Conservation (phyloP, 495 filamentous ascomycete genomes). For the Hypoxylon crocopeplum region DNA sequence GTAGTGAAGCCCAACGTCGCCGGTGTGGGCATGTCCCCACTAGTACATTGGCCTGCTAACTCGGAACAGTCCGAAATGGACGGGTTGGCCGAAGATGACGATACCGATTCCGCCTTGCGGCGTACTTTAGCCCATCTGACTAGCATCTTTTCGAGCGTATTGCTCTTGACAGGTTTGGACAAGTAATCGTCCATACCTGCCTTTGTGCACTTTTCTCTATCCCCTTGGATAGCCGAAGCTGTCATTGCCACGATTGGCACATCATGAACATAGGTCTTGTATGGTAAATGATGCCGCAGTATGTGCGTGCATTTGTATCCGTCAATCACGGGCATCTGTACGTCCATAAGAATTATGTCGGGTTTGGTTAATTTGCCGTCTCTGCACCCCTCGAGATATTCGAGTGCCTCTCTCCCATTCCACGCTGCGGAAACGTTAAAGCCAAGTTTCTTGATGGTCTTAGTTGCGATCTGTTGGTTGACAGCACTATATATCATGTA, state of each 20-base stretch:
- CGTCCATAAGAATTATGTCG: constrained; percentile 88
- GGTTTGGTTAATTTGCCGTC: constrained; percentile 55
- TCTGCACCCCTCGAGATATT: constrained; percentile 59
- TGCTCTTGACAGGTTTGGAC: constrained; percentile 75
- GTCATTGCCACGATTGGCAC: constrained; percentile 85
- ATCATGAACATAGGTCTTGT: constrained; percentile 56
- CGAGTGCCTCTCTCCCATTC: constrained; percentile 79
- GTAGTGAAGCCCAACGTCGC: constrained; percentile 9
- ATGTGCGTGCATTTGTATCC: constrained; percentile 79
- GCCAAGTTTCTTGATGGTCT: constrained; percentile 76
- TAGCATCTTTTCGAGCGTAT: constrained; percentile 76
- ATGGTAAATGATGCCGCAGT: constrained; percentile 66
- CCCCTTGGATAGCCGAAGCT: constrained; percentile 80
- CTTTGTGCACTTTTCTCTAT: constrained; percentile 75
- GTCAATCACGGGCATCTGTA: constrained; percentile 84
- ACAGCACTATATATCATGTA: constrained; percentile 56
- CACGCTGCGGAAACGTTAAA: constrained; percentile 73
- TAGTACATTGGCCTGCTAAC: constrained; percentile 37
- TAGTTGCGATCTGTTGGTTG: constrained; percentile 80
- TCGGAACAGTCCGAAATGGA: constrained; percentile 43
- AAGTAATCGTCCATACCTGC: constrained; percentile 89
- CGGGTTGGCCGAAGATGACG: constrained; percentile 21
- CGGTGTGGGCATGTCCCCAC: constrained; percentile 39
- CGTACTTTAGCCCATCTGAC: constrained; percentile 31
- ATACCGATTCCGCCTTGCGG: constrained; percentile 22